Percentiles rank a stretch among this genome's conserved stretches.
Evolutionary conservation across 1,284 basidiomycete species (phyloP).

Genomic region (Lignosus rhinocerotis): DNA sequence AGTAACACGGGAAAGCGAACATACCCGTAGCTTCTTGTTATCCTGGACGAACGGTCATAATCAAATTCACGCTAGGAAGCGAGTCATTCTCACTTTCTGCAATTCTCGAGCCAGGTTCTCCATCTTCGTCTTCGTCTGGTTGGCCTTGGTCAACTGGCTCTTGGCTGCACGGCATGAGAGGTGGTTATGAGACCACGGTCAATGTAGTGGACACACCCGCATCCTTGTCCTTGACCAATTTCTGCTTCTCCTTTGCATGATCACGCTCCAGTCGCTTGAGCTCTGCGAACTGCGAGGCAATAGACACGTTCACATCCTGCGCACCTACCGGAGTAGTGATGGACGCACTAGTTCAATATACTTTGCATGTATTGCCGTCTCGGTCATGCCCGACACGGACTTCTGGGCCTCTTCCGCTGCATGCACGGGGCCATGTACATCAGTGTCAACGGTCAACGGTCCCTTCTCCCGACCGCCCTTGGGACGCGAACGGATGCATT

Average conservation of each 20-base stretch:
- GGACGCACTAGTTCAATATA: constrained; percentile 76
- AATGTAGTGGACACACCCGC: constrained; percentile 53
- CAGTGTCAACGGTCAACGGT: not conserved
- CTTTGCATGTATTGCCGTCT: constrained; percentile 77
- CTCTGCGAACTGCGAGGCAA: constrained; percentile 69
- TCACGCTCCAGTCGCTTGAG: constrained; percentile 80
- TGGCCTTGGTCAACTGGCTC: constrained; percentile 78
- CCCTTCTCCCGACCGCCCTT: not conserved
- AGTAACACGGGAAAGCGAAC: constrained; percentile 24
- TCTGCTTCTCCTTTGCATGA: constrained; percentile 86
- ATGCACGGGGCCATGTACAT: constrained; percentile 5
- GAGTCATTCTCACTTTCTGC: constrained; percentile 62
- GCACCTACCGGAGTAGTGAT: constrained; percentile 4
- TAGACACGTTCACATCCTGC: not conserved
- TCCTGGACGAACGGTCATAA: constrained; percentile 49
- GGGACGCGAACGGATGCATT: not conserved
- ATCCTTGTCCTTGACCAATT: constrained; percentile 83
- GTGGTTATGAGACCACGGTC: constrained; percentile 2
- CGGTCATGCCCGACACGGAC: constrained; percentile 74
- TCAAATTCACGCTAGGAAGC: constrained; percentile 10
- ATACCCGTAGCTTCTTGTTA: constrained; percentile 79
- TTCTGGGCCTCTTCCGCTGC: constrained; percentile 82
- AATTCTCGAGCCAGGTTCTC: constrained; percentile 82
- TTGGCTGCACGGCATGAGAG: constrained; percentile 53
- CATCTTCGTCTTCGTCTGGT: constrained; percentile 85